Base-by-base conservation (phyloP, 768 basidiomycete genomes). In the Phlegmacium glaucopus region DNA sequence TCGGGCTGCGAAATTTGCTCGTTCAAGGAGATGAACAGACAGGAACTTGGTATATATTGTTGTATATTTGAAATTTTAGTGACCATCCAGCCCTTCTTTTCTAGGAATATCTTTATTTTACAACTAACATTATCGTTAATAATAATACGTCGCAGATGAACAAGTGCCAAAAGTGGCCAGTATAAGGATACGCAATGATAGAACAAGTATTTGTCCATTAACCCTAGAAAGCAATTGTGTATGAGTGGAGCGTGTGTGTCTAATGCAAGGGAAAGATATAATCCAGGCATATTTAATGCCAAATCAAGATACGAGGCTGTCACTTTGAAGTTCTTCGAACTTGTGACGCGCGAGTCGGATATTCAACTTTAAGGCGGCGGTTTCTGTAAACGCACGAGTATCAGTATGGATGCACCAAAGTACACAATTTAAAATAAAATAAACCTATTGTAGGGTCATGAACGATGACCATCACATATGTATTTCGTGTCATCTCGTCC, bases 401-500 rank as follows among this genome's bases (percentile, higher is more conserved):
- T 39, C 29, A 48, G 37, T 9, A 29, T 16, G 9, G 29, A 27
- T 18, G 15, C 25, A 22, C 7, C n/a, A 40, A 39, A 13, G 22
- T 16, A 26, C 42, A 15, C 26, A 25, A 15, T 18, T 28, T 4
- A 34, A 35, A 16, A 28, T 42, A 44, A 13, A 12, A 64, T 77
- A 52, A 52, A 92, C 92, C 91, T 61, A 94, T 85, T 66, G 85
- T 83, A 0, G 91, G 90, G 61, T 95, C 85, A 54, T 93, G 89
- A 9, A 90, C 86, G 34, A 98, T 80, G 45, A 96, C 78, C 60
- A 98, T 73, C 41, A 97, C 84, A 58, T 93, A 98, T 1, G 94
- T 95, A 64, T 96, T 96, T 58, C 79, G 77, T 18, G 95, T 96
- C 75, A 97, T 80, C 57, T 91, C 87, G 56, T 96, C 94, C 17